Conservation (phyloP, 73 alveolate genomes). For the Paramecium octaurelia region DNA sequence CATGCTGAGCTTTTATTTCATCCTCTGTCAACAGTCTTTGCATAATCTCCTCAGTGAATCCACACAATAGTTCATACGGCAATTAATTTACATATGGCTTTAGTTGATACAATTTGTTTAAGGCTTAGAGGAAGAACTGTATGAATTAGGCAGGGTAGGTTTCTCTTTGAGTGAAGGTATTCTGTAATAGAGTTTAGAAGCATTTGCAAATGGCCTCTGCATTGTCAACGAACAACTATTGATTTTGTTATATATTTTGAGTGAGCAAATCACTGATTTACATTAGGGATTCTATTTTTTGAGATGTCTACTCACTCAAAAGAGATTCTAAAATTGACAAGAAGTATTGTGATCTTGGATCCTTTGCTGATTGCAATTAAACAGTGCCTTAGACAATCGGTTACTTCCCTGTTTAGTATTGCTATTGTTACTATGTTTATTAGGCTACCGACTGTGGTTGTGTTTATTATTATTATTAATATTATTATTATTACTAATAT, state of each 20-base stretch:
- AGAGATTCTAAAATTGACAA: neutral
- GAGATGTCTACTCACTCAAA: neutral
- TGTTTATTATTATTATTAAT: neutral
- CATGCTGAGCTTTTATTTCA: constrained; percentile 26
- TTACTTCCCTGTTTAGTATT: neutral
- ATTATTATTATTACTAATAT: neutral
- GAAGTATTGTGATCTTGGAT: constrained; percentile 25
- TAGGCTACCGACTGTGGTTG: neutral
- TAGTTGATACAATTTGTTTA: neutral
- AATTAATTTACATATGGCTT: constrained; percentile 22
- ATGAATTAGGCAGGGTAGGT: constrained; percentile 45
- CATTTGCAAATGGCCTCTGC: constrained; percentile 44
- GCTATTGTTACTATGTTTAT: too few species aligned
- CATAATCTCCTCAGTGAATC: constrained; percentile 58
- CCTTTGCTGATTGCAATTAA: neutral
- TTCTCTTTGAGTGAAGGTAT: constrained; percentile 5
- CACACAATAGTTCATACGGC: constrained; percentile 16
- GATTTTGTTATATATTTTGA: neutral
- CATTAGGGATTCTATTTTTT: constrained; percentile 38
- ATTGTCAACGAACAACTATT: constrained; percentile 34
- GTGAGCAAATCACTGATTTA: constrained; percentile 2
- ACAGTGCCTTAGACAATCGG: neutral
- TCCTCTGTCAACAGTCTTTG: constrained; percentile 57
- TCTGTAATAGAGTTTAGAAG: neutral
- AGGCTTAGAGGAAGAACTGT: neutral